Evolutionary conservation across 768 basidiomycete genomes (phyloP), one percentile per base, ranked within the genome.

Genomic region (Xanthoconium purpureum): DNA sequence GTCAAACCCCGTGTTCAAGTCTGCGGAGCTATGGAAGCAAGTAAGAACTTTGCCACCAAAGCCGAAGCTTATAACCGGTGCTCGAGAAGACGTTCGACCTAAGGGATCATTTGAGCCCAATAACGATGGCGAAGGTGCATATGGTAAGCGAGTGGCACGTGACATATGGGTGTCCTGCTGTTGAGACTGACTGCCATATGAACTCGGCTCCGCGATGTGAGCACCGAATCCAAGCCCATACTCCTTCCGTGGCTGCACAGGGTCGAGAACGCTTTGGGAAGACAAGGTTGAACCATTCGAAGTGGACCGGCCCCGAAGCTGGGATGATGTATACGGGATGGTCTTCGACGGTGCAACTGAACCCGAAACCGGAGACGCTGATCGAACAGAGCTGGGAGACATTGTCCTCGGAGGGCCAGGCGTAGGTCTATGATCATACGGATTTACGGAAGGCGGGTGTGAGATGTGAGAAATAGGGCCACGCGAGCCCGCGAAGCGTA

Each of bases 31-130:
- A 62, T 91, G 93, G 76, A 96, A 97, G 70, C 91, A 95, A 9
- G 91, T 87, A 10, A 95, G 80, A 55, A 98, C 64, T 65, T 88
- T 89, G 12, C 95, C 95, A n/a, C 94, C 94, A 64, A 95, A 94
- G 0, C 96, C 96, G 64, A 98, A 97, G 58, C 84, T 88, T 52
- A 95, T 76, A 30, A 97, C 77, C 0, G 95, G 95, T 10, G 86
- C 83, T 37, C 84, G 83, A 52, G 81, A 82, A 3, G 85, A 77
- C 6, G 87, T 85, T 43, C 91, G 82, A 30, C 87, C 85, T 3
- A 94, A 73, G 6, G 90, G 89, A 67, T 94, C 91, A 63, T 94
- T 91, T 8, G 86, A 81, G 29, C 90, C 91, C 44, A 92, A 66
- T 18, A 92, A 75, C 0, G 92, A 91, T 0, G 92, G 89, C 0